Evolutionary conservation across 2,329 filamentous ascomycete species (phyloP).

Genomic region (Zymoseptoria tritici): DNA sequence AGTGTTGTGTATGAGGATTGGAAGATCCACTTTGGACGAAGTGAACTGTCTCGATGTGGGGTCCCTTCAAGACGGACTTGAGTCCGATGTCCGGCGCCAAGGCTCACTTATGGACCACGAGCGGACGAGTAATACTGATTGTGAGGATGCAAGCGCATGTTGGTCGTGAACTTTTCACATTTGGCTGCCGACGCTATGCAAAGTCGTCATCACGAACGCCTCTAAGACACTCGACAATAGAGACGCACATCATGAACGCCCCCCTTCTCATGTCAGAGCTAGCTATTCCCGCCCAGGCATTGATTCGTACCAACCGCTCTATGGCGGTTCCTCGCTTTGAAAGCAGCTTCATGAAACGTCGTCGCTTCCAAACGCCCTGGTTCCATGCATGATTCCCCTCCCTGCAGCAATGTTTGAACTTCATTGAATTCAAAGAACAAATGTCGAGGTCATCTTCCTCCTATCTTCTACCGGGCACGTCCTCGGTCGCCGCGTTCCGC

Average conservation of each 20-base stretch:
- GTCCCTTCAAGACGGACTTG: neutral
- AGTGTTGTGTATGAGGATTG: neutral
- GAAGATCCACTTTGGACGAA: neutral
- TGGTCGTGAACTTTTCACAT: neutral
- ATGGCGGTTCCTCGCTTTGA: neutral
- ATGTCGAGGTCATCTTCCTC: neutral
- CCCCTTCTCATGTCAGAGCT: neutral
- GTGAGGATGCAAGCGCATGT: neutral
- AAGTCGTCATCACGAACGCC: neutral
- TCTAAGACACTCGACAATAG: neutral
- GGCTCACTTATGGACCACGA: neutral
- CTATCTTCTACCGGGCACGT: neutral
- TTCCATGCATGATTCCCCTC: neutral
- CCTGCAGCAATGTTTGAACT: neutral
- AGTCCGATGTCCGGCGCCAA: neutral
- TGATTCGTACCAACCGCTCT: neutral
- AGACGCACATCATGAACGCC: neutral
- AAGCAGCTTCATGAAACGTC: neutral
- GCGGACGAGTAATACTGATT: too few relatives aligned
- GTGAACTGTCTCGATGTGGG: neutral
- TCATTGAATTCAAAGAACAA: neutral
- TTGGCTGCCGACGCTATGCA: neutral
- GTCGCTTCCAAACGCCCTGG: neutral
- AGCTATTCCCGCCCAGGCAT: neutral
- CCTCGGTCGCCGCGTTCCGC: slow-evolving; percentile 1